Conservation (phyloP, 768 basidiomycete genomes). For the Serendipita vermifera region DNA sequence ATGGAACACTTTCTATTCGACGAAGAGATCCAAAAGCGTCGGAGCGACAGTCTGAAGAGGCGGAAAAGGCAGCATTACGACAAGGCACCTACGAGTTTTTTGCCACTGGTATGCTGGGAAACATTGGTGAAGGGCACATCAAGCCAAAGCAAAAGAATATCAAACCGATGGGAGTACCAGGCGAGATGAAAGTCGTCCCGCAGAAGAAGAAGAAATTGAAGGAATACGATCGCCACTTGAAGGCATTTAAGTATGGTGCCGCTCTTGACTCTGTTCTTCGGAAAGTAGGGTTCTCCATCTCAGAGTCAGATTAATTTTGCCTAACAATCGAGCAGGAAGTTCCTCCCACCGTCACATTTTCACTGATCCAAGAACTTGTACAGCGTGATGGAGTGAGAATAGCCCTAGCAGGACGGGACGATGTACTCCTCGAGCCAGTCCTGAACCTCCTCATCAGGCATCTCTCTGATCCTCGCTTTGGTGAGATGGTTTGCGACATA, state of each 20-base stretch:
- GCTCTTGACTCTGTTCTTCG: conserved; percentile 84
- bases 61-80: conserved; percentile 31
- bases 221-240: conserved; percentile 82
- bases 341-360: conserved; percentile 73
- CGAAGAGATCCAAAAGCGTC: conserved; percentile 65
- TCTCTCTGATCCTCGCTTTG: conserved; percentile 81
- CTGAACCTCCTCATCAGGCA: conserved; percentile 77
- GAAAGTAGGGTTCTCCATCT: conserved; percentile 40
- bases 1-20: conserved; percentile 95
- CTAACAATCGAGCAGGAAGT: conserved; percentile 42
- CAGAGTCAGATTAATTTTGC: background rate
- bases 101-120: conserved; percentile 39
- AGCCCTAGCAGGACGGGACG: conserved; percentile 83
- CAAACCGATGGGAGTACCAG: conserved; percentile 44
- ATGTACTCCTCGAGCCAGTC: conserved; percentile 83
- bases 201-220: conserved; percentile 56
- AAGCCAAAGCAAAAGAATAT: conserved; percentile 29
- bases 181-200: conserved; percentile 69
- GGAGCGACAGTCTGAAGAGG: conserved; percentile 30
- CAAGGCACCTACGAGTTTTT: conserved; percentile 57
- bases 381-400: conserved; percentile 79
- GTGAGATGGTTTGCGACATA: conserved; percentile 75
- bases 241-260: conserved; percentile 86
- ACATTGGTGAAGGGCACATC: conserved; percentile 35
- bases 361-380: conserved; percentile 83